These are phyloP conservation scores for Sphaceloma murrayae DNA, from an alignment of 2,329 filamentous ascomycete genomes.

Conservation along the genomic window DNA sequence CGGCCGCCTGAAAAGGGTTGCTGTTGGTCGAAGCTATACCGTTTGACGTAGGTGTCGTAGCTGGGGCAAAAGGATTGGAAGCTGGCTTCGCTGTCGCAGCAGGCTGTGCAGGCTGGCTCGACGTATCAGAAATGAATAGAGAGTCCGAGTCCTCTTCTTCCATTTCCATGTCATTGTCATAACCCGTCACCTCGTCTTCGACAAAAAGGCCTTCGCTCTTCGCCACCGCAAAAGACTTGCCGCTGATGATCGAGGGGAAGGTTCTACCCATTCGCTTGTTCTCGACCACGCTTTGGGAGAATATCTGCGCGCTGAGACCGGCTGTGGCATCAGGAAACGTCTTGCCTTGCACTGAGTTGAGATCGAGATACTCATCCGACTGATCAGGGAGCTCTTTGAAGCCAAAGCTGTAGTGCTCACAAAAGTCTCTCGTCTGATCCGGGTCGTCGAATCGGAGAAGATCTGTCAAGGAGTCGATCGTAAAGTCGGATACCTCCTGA, in stretches of 20 bases:
- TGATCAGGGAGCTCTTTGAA: conserved; percentile 40
- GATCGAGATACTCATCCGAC: conserved; percentile 41
- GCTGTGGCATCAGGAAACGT: conserved; percentile 25
- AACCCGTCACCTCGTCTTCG: conserved; percentile 28
- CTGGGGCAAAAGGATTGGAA: background rate
- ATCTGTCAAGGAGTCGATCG: conserved; percentile 41
- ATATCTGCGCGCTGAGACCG: conserved; percentile 39
- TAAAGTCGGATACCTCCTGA: conserved; percentile 49
- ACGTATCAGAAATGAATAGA: conserved; percentile 33
- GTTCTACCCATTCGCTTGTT: conserved; percentile 47
- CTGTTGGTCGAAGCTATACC: background rate
- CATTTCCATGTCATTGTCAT: conserved; percentile 25
- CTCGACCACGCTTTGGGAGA: conserved; percentile 48
- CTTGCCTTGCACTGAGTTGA: conserved; percentile 38
- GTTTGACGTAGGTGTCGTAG: too few relatives aligned
- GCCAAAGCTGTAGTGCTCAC: conserved; percentile 43
- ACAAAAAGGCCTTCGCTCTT: conserved; percentile 41
- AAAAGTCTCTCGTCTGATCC: conserved; percentile 46
- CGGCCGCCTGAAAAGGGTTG: background rate
- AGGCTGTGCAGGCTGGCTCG: background rate
- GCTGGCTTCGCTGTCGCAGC: background rate
- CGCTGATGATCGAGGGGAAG: conserved; percentile 49
- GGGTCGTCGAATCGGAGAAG: conserved; percentile 48
- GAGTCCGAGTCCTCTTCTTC: conserved; percentile 31
- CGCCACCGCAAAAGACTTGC: conserved; percentile 45